Base-by-base conservation (phyloP, 768 basidiomycete genomes). In the Coprinellus aureogranulatus region DNA sequence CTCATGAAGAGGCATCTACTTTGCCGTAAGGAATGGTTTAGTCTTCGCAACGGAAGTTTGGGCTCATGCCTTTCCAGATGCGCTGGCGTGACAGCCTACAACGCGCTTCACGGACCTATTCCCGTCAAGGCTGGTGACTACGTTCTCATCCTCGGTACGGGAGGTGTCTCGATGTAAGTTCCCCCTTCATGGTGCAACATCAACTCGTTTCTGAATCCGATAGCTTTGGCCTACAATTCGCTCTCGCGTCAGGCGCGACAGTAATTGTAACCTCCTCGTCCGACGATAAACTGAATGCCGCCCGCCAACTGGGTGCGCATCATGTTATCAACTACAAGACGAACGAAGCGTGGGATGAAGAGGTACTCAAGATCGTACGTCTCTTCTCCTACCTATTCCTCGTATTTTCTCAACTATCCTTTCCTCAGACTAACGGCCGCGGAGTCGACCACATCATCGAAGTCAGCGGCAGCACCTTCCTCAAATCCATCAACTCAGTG, bases 221-320 rank as follows among this genome's bases (percentile, higher is more conserved):
- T n/a, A 81, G 83, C 37, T 86, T 82, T 62, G 85, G 74, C 3
- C 69, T 81, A 2, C 84, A 88, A 68, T 69, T 89, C 44, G 85
- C 87, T 2, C 76, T 84, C 41, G 81, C 83, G 2, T 76, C 81
- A 9, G 87, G 86, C 31, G 86, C 86, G 2, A 79, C 70, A 1
- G 85, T 87, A 57, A 86, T 90, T 62, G 76, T 77, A 27, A 89
- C 86, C 0, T 88, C 86, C 0, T 87, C 85, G 1, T 84, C 84
- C 0, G 84, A 88, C 61, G 76, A 78, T 46, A 90, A 89, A 63
- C 74, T 87, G 16, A 74, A 79, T 57, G 60, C 78, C 28, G 84
- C 77, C 10, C 69, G 72, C 41, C 75, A 75, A 45, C 76, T 86
- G 20, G 85, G 87, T 62, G 79, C 75, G 12, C 73, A 78, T 10